Percentiles rank a stretch among this genome's conserved stretches.
Conservation (phyloP, 2,329 filamentous ascomycete genomes). For the Seiridium unicorne region DNA sequence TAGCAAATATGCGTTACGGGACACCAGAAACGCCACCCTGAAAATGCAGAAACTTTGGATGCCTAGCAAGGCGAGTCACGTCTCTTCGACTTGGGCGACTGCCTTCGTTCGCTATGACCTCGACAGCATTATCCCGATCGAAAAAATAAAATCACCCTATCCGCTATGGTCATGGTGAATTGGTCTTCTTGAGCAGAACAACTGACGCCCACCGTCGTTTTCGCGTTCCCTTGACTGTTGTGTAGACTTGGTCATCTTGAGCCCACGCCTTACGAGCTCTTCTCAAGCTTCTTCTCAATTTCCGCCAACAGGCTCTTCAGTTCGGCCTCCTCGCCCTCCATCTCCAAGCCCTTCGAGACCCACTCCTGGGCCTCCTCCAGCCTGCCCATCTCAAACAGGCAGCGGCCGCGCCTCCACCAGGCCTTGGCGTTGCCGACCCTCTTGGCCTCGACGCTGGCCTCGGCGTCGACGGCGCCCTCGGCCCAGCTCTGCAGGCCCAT, state of each 20-base stretch:
- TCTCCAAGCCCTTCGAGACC: conserved; percentile 74
- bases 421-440: conserved; percentile 86
- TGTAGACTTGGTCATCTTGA: conserved; percentile 1
- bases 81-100: too few relatives aligned
- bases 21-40: too few relatives aligned
- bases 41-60: too few relatives aligned
- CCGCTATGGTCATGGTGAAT: too few relatives aligned
- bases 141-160: too few relatives aligned
- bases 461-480: conserved; percentile 83
- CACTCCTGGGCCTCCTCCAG: conserved; percentile 79
- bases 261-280: conserved; percentile 24
- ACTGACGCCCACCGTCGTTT: too few relatives aligned
- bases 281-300: conserved; percentile 47
- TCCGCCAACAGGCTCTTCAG: conserved; percentile 64
- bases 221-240: background rate
- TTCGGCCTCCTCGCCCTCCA: conserved; percentile 71
- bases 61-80: too few relatives aligned
- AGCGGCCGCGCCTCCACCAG: conserved; percentile 87
- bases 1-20: too few relatives aligned
- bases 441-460: conserved; percentile 85
- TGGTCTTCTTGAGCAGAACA: too few relatives aligned
- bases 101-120: too few relatives aligned
- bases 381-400: conserved; percentile 86
- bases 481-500: conserved; percentile 82
- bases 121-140: too few relatives aligned